Evolutionary conservation across 1,139 yeast genomes (phyloP).

Genomic region (Geotrichum macrosporum): DNA sequence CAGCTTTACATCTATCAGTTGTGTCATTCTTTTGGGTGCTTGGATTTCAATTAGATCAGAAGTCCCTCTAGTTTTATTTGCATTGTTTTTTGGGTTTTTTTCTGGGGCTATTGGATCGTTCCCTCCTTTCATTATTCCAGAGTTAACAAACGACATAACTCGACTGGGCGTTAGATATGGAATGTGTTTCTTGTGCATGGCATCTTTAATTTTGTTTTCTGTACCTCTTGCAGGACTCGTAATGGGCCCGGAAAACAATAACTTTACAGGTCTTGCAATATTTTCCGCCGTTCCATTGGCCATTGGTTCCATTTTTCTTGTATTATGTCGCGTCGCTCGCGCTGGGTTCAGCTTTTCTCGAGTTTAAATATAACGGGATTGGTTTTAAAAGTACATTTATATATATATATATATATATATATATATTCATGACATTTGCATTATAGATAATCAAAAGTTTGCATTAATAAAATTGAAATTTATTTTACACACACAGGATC

Average conservation of each 20-base stretch:
- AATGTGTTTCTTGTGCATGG: slow-evolving; percentile 46
- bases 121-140: slow-evolving; percentile 44
- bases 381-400: not conserved
- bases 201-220: slow-evolving; percentile 6
- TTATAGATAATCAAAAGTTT: not conserved
- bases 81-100: slow-evolving; percentile 44
- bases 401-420: too few species aligned
- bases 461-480: not conserved
- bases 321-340: slow-evolving; percentile 7
- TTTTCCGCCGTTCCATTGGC: slow-evolving; percentile 17
- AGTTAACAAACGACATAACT: slow-evolving; percentile 48
- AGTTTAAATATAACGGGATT: too few species aligned
- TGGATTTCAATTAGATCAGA: slow-evolving; percentile 6
- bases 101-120: slow-evolving; percentile 45
- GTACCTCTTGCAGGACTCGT: slow-evolving; percentile 14
- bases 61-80: slow-evolving; percentile 7
- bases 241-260: slow-evolving; percentile 8
- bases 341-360: slow-evolving; percentile 1
- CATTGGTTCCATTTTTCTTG: slow-evolving; percentile 4
- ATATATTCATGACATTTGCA: not conserved
- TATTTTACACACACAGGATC: slow-evolving; percentile 48
- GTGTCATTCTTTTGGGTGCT: slow-evolving; percentile 1
- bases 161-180: slow-evolving; percentile 50
- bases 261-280: slow-evolving; percentile 10
- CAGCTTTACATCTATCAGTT: not conserved